Percentiles rank a stretch among this genome's conserved stretches.
These are phyloP conservation scores for Vitis cinerea DNA, from an alignment of 164 flowering plant genomes.

Conservation along the genomic window DNA sequence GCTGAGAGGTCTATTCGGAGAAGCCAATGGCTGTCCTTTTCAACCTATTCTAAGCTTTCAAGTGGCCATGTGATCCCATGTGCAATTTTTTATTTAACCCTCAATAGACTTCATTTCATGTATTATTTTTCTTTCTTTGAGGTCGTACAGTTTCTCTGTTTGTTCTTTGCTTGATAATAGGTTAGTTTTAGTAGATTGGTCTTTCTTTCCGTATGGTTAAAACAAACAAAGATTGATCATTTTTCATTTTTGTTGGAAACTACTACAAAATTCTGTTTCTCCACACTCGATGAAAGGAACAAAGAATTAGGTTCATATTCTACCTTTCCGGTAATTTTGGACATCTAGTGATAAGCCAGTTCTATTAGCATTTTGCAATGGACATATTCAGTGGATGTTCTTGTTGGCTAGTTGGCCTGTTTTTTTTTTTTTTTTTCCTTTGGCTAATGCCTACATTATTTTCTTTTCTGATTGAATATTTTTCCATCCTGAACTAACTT, in stretches of 20 bases:
- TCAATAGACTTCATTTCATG: background rate
- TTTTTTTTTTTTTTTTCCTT: too few relatives aligned
- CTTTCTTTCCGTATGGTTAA: too few relatives aligned
- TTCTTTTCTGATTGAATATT: background rate
- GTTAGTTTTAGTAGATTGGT: too few relatives aligned
- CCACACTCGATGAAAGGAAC: too few relatives aligned
- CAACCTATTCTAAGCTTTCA: slow-evolving; percentile 8
- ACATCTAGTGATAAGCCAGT: background rate
- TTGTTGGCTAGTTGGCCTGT: background rate
- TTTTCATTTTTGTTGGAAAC: too few relatives aligned
- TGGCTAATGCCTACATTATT: background rate
- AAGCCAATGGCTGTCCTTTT: background rate
- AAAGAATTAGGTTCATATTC: background rate
- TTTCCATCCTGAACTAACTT: background rate
- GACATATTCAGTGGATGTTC: background rate
- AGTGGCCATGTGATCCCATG: slow-evolving; percentile 14
- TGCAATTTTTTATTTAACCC: background rate
- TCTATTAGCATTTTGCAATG: background rate
- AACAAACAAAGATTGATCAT: too few relatives aligned
- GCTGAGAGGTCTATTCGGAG: background rate
- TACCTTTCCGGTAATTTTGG: background rate
- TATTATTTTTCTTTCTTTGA: background rate
- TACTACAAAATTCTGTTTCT: too few relatives aligned
- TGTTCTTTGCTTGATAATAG: too few relatives aligned
- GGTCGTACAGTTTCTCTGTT: too few relatives aligned